Conservation (phyloP, 75 land plant species). For the Selaginella tamariscina region DNA sequence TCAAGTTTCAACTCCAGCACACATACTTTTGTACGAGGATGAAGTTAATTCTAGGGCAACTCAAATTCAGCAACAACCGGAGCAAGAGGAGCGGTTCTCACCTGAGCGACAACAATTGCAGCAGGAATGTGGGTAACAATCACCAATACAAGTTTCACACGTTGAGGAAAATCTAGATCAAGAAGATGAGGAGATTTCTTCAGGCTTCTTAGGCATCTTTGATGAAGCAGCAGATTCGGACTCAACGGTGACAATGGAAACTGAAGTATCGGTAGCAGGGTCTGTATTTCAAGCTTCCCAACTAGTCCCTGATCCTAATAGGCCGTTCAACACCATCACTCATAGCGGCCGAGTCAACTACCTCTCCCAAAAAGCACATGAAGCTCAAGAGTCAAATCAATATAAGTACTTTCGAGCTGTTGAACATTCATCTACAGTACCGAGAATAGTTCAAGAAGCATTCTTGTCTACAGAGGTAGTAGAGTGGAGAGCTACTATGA, state of each 20-base stretch:
- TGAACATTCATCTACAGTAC: too few relatives aligned
- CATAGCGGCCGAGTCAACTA: not conserved
- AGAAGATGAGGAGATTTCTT: not conserved
- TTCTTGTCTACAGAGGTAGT: too few relatives aligned
- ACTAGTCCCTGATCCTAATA: not conserved
- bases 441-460: too few relatives aligned
- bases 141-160: not conserved
- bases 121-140: not conserved
- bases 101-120: not conserved
- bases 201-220: not conserved
- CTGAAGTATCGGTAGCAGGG: too few relatives aligned
- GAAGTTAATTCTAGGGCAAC: not conserved
- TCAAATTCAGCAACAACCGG: not conserved
- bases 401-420: not conserved
- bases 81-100: not conserved
- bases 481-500: not conserved
- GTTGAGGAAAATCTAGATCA: not conserved
- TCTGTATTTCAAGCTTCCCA: too few relatives aligned
- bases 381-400: constrained; percentile 1
- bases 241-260: too few relatives aligned
- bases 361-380: not conserved
- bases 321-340: not conserved
- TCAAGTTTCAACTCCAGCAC: too few relatives aligned
- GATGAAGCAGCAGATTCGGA: not conserved
- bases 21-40: too few relatives aligned